These are phyloP conservation scores for Hypocreales sp. DNA, from an alignment of 2,329 filamentous ascomycete genomes.

Conservation along the genomic window DNA sequence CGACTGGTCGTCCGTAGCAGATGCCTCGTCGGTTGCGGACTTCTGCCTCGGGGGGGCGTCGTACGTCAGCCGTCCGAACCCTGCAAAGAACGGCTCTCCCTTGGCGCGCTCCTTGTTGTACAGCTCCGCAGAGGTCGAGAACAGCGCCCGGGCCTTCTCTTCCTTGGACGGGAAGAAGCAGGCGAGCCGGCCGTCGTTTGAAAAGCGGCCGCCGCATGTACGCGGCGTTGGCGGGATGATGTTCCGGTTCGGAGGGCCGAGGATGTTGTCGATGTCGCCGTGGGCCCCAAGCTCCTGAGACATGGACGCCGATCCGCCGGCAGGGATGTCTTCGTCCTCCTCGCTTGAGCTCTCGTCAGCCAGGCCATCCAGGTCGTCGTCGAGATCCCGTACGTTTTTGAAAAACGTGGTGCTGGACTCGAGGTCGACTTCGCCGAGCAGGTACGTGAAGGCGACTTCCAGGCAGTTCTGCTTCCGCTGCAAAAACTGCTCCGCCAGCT, in stretches of 20 bases:
- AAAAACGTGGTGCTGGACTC: slow-evolving; percentile 45
- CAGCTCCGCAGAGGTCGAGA: slow-evolving; percentile 29
- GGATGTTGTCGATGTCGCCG: slow-evolving; percentile 34
- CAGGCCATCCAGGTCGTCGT: slow-evolving; percentile 38
- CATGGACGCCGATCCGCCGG: slow-evolving; percentile 40
- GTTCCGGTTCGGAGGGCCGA: slow-evolving; percentile 34
- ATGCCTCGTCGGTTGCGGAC: slow-evolving; percentile 31
- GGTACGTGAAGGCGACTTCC: slow-evolving; percentile 44
- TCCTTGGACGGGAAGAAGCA: slow-evolving; percentile 59
- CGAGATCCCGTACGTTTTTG: slow-evolving; percentile 48
- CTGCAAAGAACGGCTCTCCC: slow-evolving; percentile 40
- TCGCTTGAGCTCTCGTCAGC: slow-evolving; percentile 74
- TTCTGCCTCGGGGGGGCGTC: slow-evolving; percentile 32
- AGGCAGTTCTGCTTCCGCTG: slow-evolving; percentile 45
- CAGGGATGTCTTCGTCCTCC: slow-evolving; percentile 45
- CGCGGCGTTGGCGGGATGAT: slow-evolving; percentile 41
- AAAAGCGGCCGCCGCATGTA: slow-evolving; percentile 45
- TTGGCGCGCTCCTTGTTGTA: slow-evolving; percentile 31
- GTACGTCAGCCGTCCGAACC: slow-evolving; percentile 38
- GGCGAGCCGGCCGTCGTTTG: slow-evolving; percentile 44
- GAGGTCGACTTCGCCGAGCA: slow-evolving; percentile 47
- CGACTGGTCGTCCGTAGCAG: slow-evolving; percentile 33
- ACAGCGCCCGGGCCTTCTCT: slow-evolving; percentile 35
- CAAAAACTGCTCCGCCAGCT: slow-evolving; percentile 39
- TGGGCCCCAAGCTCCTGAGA: slow-evolving; percentile 44